Evolutionary conservation across 805 yeast species (phyloP).

Genomic region (Candida maris): DNA sequence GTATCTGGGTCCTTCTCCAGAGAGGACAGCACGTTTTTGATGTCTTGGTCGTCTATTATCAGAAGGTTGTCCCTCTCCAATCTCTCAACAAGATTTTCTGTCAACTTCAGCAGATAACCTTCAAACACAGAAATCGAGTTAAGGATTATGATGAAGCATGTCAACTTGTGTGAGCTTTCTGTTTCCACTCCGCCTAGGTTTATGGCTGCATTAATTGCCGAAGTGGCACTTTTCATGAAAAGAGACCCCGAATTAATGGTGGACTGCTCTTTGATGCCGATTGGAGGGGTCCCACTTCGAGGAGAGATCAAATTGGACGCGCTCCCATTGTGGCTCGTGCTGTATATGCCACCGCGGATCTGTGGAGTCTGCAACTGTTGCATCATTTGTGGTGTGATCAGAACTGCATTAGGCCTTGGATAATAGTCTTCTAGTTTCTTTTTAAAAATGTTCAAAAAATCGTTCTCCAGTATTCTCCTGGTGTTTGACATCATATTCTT

Average conservation of each 20-base stretch:
- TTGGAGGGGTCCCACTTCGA: constrained; percentile 30
- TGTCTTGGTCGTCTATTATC: constrained; percentile 31
- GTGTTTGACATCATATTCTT: constrained; percentile 52
- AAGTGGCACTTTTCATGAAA: constrained; percentile 41
- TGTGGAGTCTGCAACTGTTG: constrained; percentile 17
- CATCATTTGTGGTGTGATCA: constrained; percentile 23
- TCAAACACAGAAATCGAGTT: constrained; percentile 69
- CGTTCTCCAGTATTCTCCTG: constrained; percentile 59
- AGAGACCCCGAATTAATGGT: constrained; percentile 24
- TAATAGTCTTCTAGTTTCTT: constrained; percentile 42
- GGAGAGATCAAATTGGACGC: constrained; percentile 24
- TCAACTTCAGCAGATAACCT: constrained; percentile 51
- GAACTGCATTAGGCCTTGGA: constrained; percentile 34
- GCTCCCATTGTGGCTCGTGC: constrained; percentile 20
- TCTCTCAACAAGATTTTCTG: constrained; percentile 37
- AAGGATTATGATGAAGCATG: constrained; percentile 60
- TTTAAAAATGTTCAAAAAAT: constrained; percentile 54
- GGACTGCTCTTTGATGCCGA: constrained; percentile 17
- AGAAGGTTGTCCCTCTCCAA: constrained; percentile 27
- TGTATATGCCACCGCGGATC: constrained; percentile 4
- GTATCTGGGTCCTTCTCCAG: constrained; percentile 18
- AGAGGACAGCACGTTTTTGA: constrained; percentile 20
- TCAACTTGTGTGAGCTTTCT: constrained; percentile 45
- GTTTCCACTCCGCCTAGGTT: constrained; percentile 37
- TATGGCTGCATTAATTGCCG: constrained; percentile 34